Evolutionary conservation across 2,329 filamentous ascomycete genomes (phyloP).

Genomic region (Fusarium buxicola): DNA sequence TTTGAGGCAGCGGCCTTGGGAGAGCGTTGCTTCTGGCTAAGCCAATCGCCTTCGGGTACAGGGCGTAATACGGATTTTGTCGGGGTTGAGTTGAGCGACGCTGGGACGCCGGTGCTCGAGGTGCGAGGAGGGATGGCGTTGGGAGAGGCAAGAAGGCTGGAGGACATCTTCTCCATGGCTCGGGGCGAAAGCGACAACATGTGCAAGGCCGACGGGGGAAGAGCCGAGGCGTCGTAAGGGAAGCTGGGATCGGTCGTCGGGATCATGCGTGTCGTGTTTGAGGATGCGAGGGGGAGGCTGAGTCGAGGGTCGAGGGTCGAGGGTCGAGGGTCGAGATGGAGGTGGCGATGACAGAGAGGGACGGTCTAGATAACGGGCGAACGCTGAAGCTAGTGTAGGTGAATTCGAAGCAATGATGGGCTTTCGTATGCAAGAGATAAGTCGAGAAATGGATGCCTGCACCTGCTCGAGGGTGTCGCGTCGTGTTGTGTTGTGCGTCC

Average conservation of each 20-base stretch:
- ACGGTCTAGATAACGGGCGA: neutral
- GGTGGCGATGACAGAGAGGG: neutral
- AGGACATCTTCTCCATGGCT: conserved; percentile 43
- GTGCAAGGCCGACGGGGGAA: conserved; percentile 33
- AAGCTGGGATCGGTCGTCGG: conserved; percentile 37
- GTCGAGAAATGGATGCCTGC: neutral
- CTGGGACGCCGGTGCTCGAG: conserved; percentile 60
- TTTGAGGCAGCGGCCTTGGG: conserved; percentile 20
- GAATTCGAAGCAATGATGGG: too few species aligned
- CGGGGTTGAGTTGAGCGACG: conserved; percentile 48
- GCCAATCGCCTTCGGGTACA: conserved; percentile 72
- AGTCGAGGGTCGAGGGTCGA: conserved; percentile 2
- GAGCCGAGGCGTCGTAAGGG: conserved; percentile 28
- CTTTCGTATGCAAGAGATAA: neutral
- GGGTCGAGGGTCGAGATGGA: neutral
- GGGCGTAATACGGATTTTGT: conserved; percentile 57
- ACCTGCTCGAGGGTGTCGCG: neutral
- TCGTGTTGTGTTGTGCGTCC: neutral
- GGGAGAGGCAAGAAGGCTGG: conserved; percentile 57
- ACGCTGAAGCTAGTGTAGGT: neutral
- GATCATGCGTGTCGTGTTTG: conserved; percentile 40
- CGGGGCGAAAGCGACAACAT: conserved; percentile 42
- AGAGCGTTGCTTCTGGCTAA: conserved; percentile 55
- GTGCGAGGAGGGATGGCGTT: conserved; percentile 79
- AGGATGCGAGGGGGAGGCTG: conserved; percentile 22